These are phyloP conservation scores for Volvariella surrecta DNA, from an alignment of 1,284 basidiomycete species.

Conservation along the genomic window DNA sequence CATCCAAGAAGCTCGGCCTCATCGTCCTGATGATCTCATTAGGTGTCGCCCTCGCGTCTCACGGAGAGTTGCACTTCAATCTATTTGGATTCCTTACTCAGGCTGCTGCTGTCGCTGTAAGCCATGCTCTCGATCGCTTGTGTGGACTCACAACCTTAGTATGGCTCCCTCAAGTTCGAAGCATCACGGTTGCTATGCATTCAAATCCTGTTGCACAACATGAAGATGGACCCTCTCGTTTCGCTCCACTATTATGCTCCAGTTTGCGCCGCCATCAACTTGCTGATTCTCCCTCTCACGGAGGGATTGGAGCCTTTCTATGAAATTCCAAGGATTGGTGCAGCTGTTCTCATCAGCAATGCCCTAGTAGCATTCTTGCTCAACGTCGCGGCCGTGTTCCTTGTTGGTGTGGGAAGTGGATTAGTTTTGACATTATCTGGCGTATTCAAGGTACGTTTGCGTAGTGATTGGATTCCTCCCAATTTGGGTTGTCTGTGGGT, in stretches of 20 bases:
- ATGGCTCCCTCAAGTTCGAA: conserved; percentile 52
- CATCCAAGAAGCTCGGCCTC: conserved; percentile 68
- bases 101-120: conserved; percentile 69
- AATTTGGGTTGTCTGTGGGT: not conserved
- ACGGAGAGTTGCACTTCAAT: conserved; percentile 84
- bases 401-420: conserved; percentile 84
- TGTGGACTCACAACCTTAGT: conserved; percentile 4
- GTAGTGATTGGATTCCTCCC: not conserved
- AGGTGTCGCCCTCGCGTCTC: conserved; percentile 85
- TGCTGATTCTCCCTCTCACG: conserved; percentile 76
- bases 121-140: conserved; percentile 18
- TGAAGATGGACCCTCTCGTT: conserved; percentile 96
- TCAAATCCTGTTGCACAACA: conserved; percentile 88
- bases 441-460: conserved; percentile 69
- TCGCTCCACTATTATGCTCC: conserved; percentile 95
- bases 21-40: conserved; percentile 92
- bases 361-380: conserved; percentile 86
- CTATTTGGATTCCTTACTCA: conserved; percentile 83
- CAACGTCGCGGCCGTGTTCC: conserved; percentile 91
- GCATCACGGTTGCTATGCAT: conserved; percentile 94
- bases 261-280: conserved; percentile 91
- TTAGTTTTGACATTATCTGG: conserved; percentile 91
- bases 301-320: conserved; percentile 89
- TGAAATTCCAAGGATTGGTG: conserved; percentile 63
- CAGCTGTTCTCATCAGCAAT: conserved; percentile 77